Percentiles rank a stretch among this genome's conserved stretches.
phyloP scores from a whole-genome alignment of 306 rosid genomes.

The Vicia faba region DNA sequence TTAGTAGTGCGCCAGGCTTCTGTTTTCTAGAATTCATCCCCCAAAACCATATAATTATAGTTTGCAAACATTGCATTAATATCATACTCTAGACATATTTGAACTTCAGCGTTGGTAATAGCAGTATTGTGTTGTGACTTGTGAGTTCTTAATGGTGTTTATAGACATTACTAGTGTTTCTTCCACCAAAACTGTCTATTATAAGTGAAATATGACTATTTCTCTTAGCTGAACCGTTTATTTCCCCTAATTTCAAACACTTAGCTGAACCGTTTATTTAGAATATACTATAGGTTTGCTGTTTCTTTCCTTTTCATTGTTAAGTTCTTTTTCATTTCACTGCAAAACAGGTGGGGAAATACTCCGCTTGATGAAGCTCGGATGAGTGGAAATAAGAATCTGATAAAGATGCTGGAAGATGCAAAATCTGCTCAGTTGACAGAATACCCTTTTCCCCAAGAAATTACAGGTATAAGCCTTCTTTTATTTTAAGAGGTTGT shows the following conservation, averaged over 20 bases:
- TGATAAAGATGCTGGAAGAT: slow-evolving; percentile 72
- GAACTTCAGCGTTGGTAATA: not conserved
- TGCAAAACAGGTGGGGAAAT: slow-evolving; percentile 83
- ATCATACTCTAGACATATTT: not conserved
- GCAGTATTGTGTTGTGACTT: not conserved
- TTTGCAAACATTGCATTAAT: not conserved
- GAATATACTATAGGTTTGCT: not conserved
- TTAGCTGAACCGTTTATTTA: not conserved
- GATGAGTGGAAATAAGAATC: slow-evolving; percentile 78
- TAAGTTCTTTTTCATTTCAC: slow-evolving; percentile 11
- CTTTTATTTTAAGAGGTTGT: not conserved
- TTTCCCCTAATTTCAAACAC: not conserved
- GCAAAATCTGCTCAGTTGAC: slow-evolving; percentile 70
- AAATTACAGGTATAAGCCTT: slow-evolving; percentile 57
- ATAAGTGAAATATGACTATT: not conserved
- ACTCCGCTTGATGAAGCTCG: slow-evolving; percentile 88
- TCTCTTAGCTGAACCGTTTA: not conserved
- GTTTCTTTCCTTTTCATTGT: slow-evolving; percentile 27
- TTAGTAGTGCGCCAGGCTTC: not conserved
- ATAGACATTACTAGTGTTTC: not conserved
- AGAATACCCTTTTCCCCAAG: slow-evolving; percentile 52
- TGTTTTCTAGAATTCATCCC: not conserved
- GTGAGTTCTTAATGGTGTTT: not conserved
- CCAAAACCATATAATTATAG: not conserved
- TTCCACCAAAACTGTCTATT: not conserved